These are phyloP conservation scores for Termitomyces sp. DNA, from an alignment of 1,284 basidiomycete species.

Conservation along the genomic window DNA sequence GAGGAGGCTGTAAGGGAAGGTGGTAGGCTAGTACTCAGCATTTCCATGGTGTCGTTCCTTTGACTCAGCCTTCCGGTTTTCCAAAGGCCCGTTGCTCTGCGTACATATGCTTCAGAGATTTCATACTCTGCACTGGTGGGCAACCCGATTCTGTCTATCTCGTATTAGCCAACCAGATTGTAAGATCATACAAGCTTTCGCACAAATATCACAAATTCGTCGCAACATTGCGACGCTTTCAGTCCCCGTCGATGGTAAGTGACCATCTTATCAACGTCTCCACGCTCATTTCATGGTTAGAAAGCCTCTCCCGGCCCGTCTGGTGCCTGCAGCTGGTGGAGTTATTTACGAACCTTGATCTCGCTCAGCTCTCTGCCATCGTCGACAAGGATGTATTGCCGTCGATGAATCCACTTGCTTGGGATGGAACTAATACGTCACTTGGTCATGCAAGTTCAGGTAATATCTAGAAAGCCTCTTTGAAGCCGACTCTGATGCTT, in stretches of 20 bases:
- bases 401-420: constrained; percentile 25
- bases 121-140: constrained; percentile 53
- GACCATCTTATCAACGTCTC: background rate
- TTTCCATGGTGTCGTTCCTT: background rate
- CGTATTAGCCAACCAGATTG: background rate
- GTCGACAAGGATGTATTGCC: constrained; percentile 33
- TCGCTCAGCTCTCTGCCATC: constrained; percentile 36
- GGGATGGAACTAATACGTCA: constrained; percentile 20
- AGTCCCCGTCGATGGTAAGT: background rate
- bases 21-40: constrained; percentile 35
- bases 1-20: constrained; percentile 52
- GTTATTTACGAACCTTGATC: constrained; percentile 61
- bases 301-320: constrained; percentile 34
- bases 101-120: constrained; percentile 45
- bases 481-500: background rate
- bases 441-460: constrained; percentile 30
- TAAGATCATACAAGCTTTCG: constrained; percentile 57
- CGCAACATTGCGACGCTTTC: constrained; percentile 41
- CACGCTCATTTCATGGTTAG: constrained; percentile 7
- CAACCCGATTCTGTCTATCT: constrained; percentile 1
- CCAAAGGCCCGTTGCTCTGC: constrained; percentile 58
- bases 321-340: constrained; percentile 49
- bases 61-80: background rate
- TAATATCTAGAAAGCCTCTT: constrained; percentile 13
- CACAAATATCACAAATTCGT: constrained; percentile 64